Percentiles rank a stretch among this genome's conserved stretches.
These are phyloP conservation scores for Millerago galiae DNA, from an alignment of 805 yeast species.

Conservation along the genomic window DNA sequence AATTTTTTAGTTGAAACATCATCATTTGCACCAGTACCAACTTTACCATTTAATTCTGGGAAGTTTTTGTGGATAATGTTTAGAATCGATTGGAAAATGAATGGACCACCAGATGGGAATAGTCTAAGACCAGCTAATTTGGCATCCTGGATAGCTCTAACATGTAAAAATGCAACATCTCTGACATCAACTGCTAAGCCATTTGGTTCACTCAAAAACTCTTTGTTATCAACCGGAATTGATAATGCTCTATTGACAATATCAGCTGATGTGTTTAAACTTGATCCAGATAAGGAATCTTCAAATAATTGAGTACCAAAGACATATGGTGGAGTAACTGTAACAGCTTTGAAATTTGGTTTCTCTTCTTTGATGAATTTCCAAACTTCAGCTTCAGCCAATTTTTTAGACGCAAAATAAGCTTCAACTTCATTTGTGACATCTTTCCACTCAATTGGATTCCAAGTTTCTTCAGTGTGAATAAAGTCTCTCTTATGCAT, in stretches of 20 bases:
- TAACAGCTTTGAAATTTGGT: slow-evolving; percentile 32
- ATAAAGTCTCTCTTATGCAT: slow-evolving; percentile 7
- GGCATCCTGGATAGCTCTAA: background rate
- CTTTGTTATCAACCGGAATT: background rate
- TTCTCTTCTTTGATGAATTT: background rate
- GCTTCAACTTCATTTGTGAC: slow-evolving; percentile 33
- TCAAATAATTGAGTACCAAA: slow-evolving; percentile 53
- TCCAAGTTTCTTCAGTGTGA: slow-evolving; percentile 34
- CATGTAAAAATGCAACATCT: background rate
- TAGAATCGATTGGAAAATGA: slow-evolving; percentile 9
- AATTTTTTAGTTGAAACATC: slow-evolving; percentile 12
- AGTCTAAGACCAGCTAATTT: background rate
- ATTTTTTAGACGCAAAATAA: slow-evolving; percentile 49
- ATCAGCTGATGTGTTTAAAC: slow-evolving; percentile 35
- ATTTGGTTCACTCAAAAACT: background rate
- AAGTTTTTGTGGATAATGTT: slow-evolving; percentile 27
- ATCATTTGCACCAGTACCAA: slow-evolving; percentile 36
- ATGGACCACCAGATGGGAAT: background rate
- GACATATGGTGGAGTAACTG: slow-evolving; percentile 46
- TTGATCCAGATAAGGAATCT: slow-evolving; percentile 29
- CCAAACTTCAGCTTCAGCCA: slow-evolving; percentile 51
- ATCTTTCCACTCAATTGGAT: slow-evolving; percentile 43
- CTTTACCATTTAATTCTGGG: slow-evolving; percentile 34
- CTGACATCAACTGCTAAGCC: background rate
- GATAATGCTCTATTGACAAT: slow-evolving; percentile 17